These are phyloP conservation scores for Pythium diclinum DNA, from an alignment of 352 stramenopile species.

Conservation along the genomic window DNA sequence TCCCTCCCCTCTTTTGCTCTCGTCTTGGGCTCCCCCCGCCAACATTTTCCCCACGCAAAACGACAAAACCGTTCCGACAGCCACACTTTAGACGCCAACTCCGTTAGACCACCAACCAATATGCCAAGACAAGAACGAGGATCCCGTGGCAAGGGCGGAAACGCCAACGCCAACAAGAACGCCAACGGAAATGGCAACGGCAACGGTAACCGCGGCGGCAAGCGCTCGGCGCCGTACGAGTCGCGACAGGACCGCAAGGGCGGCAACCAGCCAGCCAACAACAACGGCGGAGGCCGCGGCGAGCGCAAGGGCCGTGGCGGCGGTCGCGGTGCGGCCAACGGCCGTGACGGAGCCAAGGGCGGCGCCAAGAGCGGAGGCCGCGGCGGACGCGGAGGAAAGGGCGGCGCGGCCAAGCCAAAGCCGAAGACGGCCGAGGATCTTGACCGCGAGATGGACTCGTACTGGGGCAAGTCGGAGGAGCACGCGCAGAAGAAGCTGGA, in stretches of 20 bases:
- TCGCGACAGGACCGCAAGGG: constrained; percentile 20
- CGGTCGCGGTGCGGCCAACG: constrained; percentile 14
- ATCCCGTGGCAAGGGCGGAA: constrained; percentile 18
- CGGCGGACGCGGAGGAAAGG: constrained; percentile 23
- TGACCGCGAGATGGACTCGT: constrained; percentile 83
- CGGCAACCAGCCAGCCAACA: constrained; percentile 9
- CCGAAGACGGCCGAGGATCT: constrained; percentile 74
- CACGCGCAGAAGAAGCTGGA: constrained; percentile 84
- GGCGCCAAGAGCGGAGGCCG: constrained; percentile 27
- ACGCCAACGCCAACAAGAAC: constrained; percentile 18
- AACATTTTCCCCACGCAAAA: constrained; percentile 6
- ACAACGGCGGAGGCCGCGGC: constrained; percentile 6
- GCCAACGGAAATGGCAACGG: constrained; percentile 8
- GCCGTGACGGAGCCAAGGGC: constrained; percentile 19
- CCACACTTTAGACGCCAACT: constrained; percentile 2
- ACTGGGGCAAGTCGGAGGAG: constrained; percentile 85
- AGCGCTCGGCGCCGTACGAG: constrained; percentile 26
- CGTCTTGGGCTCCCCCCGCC: constrained; percentile 2
- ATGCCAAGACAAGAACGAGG: constrained; percentile 25
- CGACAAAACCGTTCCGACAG: not conserved
- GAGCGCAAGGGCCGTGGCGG: constrained; percentile 21
- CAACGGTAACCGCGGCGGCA: constrained; percentile 15
- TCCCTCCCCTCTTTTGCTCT: constrained; percentile 9
- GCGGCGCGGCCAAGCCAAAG: constrained; percentile 54
- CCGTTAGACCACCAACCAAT: not conserved